These are phyloP conservation scores for Termitomyces sp. DNA, from an alignment of 768 basidiomycete species.

Conservation along the genomic window DNA sequence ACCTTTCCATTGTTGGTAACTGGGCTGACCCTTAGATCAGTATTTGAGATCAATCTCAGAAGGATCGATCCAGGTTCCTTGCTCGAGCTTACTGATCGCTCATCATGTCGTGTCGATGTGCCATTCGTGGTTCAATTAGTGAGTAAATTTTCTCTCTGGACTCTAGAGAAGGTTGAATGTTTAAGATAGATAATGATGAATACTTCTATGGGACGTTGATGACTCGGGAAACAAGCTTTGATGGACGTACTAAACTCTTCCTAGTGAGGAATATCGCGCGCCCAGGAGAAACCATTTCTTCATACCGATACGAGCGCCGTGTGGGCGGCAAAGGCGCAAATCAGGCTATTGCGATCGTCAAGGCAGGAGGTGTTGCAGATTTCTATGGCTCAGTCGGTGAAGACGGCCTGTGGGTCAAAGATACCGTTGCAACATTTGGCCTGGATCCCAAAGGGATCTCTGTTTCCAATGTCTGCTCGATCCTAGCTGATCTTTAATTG, in stretches of 20 bases:
- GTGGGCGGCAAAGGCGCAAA: slow-evolving; percentile 63
- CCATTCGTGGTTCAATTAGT: slow-evolving; percentile 47
- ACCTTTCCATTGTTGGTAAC: too few relatives aligned
- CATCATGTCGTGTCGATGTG: slow-evolving; percentile 2
- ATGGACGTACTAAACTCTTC: neutral
- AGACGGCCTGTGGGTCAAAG: slow-evolving; percentile 46
- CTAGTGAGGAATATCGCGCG: slow-evolving; percentile 47
- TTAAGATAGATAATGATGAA: slow-evolving; percentile 45
- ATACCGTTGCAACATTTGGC: slow-evolving; percentile 32
- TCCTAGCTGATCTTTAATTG: neutral
- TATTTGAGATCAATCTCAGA: too few relatives aligned
- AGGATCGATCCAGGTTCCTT: too few relatives aligned
- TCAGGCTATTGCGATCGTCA: slow-evolving; percentile 53
- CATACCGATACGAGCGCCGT: slow-evolving; percentile 39
- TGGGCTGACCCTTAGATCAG: too few relatives aligned
- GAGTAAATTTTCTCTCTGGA: slow-evolving; percentile 12
- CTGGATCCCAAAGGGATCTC: slow-evolving; percentile 34
- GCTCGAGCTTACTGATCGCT: too few relatives aligned
- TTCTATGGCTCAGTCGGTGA: slow-evolving; percentile 50
- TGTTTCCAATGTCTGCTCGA: slow-evolving; percentile 29
- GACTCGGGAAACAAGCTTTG: neutral
- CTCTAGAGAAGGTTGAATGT: neutral
- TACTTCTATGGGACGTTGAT: slow-evolving; percentile 43
- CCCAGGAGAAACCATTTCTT: slow-evolving; percentile 59
- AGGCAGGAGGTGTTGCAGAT: slow-evolving; percentile 41